These are phyloP conservation scores for Plectosphaerella cucumerina DNA, from an alignment of 2,329 filamentous ascomycete species.

Conservation along the genomic window DNA sequence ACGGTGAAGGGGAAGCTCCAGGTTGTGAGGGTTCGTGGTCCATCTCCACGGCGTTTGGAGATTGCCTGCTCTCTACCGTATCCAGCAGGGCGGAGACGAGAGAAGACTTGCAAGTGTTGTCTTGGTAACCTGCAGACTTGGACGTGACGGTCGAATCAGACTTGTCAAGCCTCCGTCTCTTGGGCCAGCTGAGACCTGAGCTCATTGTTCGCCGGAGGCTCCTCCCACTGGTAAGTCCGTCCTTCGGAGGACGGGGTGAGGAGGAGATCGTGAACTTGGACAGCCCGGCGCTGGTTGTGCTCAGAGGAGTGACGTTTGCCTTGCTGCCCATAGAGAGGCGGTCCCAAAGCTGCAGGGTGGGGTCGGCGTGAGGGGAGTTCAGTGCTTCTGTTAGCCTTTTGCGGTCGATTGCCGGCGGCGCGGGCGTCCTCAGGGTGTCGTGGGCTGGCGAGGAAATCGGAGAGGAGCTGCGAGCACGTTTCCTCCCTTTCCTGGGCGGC, in stretches of 20 bases:
- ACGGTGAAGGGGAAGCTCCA: slow-evolving; percentile 25
- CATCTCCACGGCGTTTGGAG: too few species aligned
- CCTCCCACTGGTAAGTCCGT: slow-evolving; percentile 21
- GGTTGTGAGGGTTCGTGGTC: too few species aligned
- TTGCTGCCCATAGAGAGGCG: slow-evolving; percentile 57
- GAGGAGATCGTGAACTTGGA: slow-evolving; percentile 66
- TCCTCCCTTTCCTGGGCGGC: slow-evolving; percentile 50
- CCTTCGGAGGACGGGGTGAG: slow-evolving; percentile 52
- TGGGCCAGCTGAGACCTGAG: slow-evolving; percentile 68
- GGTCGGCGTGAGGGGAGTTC: slow-evolving; percentile 66
- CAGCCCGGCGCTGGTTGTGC: slow-evolving; percentile 52
- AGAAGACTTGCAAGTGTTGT: slow-evolving; percentile 48
- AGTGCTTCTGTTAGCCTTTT: slow-evolving; percentile 54
- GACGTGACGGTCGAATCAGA: neutral
- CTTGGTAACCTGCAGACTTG: neutral
- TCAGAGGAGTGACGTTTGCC: slow-evolving; percentile 34
- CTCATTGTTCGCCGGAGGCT: slow-evolving; percentile 62
- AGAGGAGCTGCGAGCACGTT: slow-evolving; percentile 71
- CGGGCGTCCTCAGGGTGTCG: slow-evolving; percentile 36
- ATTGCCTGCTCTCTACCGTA: slow-evolving; percentile 54
- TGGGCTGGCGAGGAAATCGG: slow-evolving; percentile 63
- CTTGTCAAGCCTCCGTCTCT: slow-evolving; percentile 56
- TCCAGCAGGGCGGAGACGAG: slow-evolving; percentile 62
- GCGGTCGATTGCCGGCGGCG: slow-evolving; percentile 44
- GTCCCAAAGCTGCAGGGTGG: slow-evolving; percentile 73